Base-by-base conservation (phyloP, 345 rosid species). In the Geranium rotundifolium region DNA sequence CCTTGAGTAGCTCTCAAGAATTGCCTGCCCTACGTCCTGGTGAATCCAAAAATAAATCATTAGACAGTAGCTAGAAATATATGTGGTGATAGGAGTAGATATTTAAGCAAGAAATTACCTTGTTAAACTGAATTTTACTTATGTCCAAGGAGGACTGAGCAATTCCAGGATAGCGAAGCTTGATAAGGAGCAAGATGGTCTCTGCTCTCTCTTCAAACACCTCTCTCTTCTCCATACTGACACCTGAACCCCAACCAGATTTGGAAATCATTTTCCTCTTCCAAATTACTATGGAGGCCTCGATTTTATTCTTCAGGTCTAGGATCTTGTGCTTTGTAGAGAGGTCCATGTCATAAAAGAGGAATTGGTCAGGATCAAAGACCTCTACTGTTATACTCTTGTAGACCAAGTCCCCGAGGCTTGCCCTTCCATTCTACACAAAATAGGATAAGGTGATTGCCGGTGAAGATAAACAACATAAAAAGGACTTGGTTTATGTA, bases 231-330 rank as follows among this genome's bases (percentile, higher is more conserved):
- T 90, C 95, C 59, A 79, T 58, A 75, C 97, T 90, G 14, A 90
- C 86, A 17, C 85, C 84, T 14, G 95, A 87, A 29, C 92, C 80
- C 97, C 97, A 90, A 54, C 83, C 20, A n/a, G 97, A 84, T 59
- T 90, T 90, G 59, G 80, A 86, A 60, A 71, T 81, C 97, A 88
- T 90, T 67, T 90, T 90, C 71, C 95, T 77, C 69, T 69, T 82
- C 97, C 97, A 90, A 67, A 90, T 90, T 58, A 90, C 83, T 56
- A 90, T 79, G 0, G 97, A 90, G 8, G 97, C 95, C 81, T 90
- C 95, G 20, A 90, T 90, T 74, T 80, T 81, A 78, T 88, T 85
- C 84, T 90, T 88, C 5, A 90, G 73, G 72, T 90, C 95, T 23
- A 88, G 80, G 59, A 90, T 83, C 72, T 88, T 88, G 73, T 85